Base-by-base conservation (phyloP, 192 early-diverging fungal species). In the Coemansia umbellata region DNA sequence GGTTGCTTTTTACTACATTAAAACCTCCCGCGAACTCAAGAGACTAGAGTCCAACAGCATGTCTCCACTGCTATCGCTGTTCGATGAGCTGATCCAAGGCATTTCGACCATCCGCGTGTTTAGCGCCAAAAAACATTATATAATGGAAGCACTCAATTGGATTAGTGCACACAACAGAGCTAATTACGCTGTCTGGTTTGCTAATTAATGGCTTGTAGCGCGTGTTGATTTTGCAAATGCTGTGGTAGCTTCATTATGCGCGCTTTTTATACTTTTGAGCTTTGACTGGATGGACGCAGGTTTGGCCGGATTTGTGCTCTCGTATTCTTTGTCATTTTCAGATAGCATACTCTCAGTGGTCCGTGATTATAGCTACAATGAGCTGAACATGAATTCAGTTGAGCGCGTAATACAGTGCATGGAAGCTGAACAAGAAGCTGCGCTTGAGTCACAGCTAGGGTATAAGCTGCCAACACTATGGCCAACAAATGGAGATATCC, bases 341-440 rank as follows among this genome's bases (percentile, higher is more conserved):
- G 77, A 79, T 32, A 78, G 81, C 39, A 60, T 90, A 48, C 62
- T 87, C 18, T 90, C 89, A 87, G 36, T 87, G 31, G 72, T 92
- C 39, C 82, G 90, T 22, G 73, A 57, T 35, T 87, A 85, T 49
- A 74, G 81, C 18, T 47, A 78, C 37, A 85, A 89, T 68, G 90
- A 94, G 67, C 85, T 89, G 82, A 78, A 79, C 37, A 63, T 92
- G 80, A 92, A 89, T 49, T 65, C 84, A 5, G 79, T 91, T 30
- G 92, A 94, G 60, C 83, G 92, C 49, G 74, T 92, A 10, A 45
- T 69, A 3, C 91, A 94, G 58, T 94, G 91, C 55, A 53, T 85
- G 44, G 47, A 78, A 6, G 73, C 91, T 53, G 88, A 88, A 15
- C 81, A 91, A 48, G 92, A 94, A 50, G 70, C 82, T 0, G 66